Percentiles rank a stretch among this genome's conserved stretches.
Conservation (phyloP, 768 basidiomycete genomes). For the Boletus pseudo-olivaceus region DNA sequence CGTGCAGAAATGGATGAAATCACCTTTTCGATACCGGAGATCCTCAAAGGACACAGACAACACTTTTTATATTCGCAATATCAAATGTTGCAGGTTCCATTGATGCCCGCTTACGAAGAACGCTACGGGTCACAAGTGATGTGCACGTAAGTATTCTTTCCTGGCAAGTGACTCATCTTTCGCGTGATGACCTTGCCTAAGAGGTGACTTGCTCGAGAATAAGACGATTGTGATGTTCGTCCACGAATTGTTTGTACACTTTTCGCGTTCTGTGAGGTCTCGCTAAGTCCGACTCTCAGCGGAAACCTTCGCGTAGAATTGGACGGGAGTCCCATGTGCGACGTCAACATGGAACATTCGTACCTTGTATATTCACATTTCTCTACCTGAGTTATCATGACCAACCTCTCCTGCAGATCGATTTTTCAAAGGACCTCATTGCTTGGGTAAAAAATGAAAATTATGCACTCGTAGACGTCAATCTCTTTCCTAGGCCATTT, state of each 20-base stretch:
- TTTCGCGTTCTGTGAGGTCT: background rate
- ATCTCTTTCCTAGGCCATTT: constrained; percentile 67
- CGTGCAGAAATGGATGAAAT: constrained; percentile 56
- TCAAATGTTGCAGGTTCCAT: constrained; percentile 77
- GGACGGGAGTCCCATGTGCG: constrained; percentile 65
- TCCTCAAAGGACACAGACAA: constrained; percentile 87
- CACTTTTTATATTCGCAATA: constrained; percentile 74
- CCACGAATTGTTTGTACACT: constrained; percentile 83
- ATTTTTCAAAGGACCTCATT: constrained; percentile 77
- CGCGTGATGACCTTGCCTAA: constrained; percentile 29
- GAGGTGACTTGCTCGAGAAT: constrained; percentile 74
- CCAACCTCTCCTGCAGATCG: constrained; percentile 56
- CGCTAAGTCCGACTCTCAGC: constrained; percentile 37
- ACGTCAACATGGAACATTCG: constrained; percentile 76
- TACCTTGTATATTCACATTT: constrained; percentile 59
- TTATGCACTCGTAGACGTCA: constrained; percentile 82
- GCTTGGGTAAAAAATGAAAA: constrained; percentile 66
- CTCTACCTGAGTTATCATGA: background rate
- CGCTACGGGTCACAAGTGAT: constrained; percentile 81
- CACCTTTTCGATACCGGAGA: constrained; percentile 69
- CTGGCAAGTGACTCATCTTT: background rate
- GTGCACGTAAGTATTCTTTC: constrained; percentile 72
- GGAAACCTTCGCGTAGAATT: constrained; percentile 86
- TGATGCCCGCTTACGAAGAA: constrained; percentile 66
- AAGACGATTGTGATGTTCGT: constrained; percentile 80